phyloP scores from a whole-genome alignment of 2,329 filamentous ascomycete species.

The Graphilbum fragrans region DNA sequence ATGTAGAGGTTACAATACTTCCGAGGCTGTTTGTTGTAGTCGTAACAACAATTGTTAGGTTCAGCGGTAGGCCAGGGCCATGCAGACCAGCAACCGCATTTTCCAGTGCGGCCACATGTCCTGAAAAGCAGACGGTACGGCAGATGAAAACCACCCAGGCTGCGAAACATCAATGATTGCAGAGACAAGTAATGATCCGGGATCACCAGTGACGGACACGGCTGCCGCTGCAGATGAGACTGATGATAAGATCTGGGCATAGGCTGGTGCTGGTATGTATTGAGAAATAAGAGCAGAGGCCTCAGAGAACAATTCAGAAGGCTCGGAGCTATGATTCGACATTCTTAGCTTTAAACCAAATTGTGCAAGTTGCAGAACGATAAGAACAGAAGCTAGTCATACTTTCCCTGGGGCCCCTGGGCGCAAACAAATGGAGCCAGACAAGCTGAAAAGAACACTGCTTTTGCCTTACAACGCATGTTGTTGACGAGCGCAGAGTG shows the following conservation, averaged over 20 bases:
- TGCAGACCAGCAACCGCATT: constrained; percentile 13
- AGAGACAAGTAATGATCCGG: constrained; percentile 14
- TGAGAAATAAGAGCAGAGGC: constrained; percentile 15
- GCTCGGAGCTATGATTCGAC: no score
- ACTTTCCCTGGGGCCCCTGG: no score
- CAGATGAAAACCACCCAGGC: constrained; percentile 10
- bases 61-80: constrained; percentile 1
- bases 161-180: constrained; percentile 15
- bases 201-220: constrained; percentile 15
- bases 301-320: constrained; percentile 12
- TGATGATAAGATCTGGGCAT: constrained; percentile 12
- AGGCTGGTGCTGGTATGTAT: constrained; percentile 17
- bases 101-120: constrained; percentile 6
- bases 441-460: no score
- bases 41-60: constrained; percentile 10
- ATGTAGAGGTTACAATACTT: constrained; percentile 13
- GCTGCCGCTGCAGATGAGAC: constrained; percentile 10
- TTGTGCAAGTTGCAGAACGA: no score
- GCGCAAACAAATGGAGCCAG: no score
- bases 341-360: no score
- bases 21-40: constrained; percentile 15
- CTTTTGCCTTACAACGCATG: no score
- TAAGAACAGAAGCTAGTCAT: no score
- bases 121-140: constrained; percentile 5
- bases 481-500: no score